Evolutionary conservation across 2,329 filamentous ascomycete species (phyloP).

Genomic region (Clonostachys sp.): DNA sequence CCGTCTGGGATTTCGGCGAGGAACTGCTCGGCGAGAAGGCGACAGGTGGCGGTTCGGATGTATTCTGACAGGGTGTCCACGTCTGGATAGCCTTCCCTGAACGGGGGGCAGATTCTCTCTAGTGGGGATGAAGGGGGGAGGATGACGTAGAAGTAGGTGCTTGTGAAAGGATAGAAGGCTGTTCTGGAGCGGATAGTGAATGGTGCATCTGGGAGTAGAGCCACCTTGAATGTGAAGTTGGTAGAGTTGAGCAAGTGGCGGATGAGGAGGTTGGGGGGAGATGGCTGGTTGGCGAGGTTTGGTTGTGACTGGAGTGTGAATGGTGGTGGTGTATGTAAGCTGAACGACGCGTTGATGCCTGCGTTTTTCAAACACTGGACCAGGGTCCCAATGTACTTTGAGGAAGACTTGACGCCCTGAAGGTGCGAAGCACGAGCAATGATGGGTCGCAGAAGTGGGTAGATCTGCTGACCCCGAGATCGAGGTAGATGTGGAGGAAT

Average conservation of each 20-base stretch:
- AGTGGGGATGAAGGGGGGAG: constrained; percentile 29
- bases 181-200: constrained; percentile 40
- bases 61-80: constrained; percentile 39
- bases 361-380: constrained; percentile 37
- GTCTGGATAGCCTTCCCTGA: constrained; percentile 36
- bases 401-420: constrained; percentile 29
- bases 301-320: constrained; percentile 16
- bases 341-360: constrained; percentile 37
- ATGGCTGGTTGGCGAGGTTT: constrained; percentile 23
- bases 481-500: constrained; percentile 30
- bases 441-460: constrained; percentile 46
- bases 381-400: constrained; percentile 36
- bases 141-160: constrained; percentile 39
- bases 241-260: constrained; percentile 34
- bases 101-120: constrained; percentile 33
- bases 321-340: constrained; percentile 29
- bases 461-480: constrained; percentile 31
- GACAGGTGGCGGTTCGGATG: constrained; percentile 34
- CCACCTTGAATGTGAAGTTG: constrained; percentile 35
- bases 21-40: constrained; percentile 29
- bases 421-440: constrained; percentile 40
- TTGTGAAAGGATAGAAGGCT: constrained; percentile 33
- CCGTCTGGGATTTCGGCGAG: constrained; percentile 13
- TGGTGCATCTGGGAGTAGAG: constrained; percentile 34
- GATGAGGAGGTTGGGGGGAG: constrained; percentile 39